These are phyloP conservation scores for Polymyxa betae DNA, from an alignment of 208 protist species.

Conservation along the genomic window DNA sequence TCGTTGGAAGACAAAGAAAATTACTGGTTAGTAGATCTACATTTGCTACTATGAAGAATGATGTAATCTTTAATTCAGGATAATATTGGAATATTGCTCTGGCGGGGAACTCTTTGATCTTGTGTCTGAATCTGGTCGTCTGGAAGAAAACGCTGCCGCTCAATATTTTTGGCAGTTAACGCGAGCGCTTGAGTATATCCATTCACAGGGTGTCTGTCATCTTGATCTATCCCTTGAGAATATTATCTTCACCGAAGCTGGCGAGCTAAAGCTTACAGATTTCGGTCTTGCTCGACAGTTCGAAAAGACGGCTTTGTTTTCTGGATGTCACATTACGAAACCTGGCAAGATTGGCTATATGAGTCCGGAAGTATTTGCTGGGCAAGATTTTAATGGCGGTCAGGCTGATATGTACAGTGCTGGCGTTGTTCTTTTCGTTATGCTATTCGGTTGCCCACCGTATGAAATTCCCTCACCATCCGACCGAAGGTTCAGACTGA, in stretches of 20 bases:
- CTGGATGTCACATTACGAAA: background rate
- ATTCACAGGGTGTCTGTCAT: conserved; percentile 42
- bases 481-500: conserved; percentile 9
- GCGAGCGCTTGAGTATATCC: conserved; percentile 24
- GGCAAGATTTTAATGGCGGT: background rate
- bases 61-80: background rate
- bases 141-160: background rate
- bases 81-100: background rate
- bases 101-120: conserved; percentile 9
- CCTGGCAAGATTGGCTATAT: conserved; percentile 54
- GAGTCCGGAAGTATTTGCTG: conserved; percentile 44
- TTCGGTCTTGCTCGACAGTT: conserved; percentile 46
- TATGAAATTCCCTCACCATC: conserved; percentile 15
- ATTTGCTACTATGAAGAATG: background rate
- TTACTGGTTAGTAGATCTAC: background rate
- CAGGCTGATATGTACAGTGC: conserved; percentile 14
- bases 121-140: background rate
- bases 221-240: conserved; percentile 55
- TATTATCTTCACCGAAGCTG: background rate
- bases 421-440: conserved; percentile 52
- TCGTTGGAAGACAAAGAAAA: conserved; percentile 28
- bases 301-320: background rate
- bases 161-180: conserved; percentile 24
- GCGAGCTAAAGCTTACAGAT: conserved; percentile 41
- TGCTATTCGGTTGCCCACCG: conserved; percentile 47